Conservation (phyloP, 1,139 yeast species). For the Suhomyces wounanorum region DNA sequence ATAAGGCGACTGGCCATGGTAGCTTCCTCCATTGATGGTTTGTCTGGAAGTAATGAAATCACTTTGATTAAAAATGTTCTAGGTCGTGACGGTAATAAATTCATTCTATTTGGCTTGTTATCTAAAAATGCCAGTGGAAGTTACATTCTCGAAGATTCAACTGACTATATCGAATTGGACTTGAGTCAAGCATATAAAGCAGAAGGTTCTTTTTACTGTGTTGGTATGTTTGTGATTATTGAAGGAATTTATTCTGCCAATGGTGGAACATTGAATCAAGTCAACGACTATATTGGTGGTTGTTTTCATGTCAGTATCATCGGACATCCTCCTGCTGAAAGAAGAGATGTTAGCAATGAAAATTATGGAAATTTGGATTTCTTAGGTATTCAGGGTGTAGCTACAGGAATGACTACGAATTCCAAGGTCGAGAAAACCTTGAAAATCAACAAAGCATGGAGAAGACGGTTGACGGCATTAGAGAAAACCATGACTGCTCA, state of each 20-base stretch:
- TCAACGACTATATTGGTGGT: slow-evolving; percentile 40
- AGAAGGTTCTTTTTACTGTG: slow-evolving; percentile 67
- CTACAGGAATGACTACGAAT: slow-evolving; percentile 22
- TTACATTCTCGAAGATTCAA: slow-evolving; percentile 77
- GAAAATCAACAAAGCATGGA: slow-evolving; percentile 63
- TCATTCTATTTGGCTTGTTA: slow-evolving; percentile 76
- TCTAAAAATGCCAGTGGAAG: slow-evolving; percentile 65
- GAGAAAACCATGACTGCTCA: slow-evolving; percentile 61
- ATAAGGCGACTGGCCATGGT: slow-evolving; percentile 30
- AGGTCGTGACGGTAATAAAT: slow-evolving; percentile 79
- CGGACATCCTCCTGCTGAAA: slow-evolving; percentile 89
- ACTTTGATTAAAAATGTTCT: slow-evolving; percentile 79
- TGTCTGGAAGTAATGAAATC: slow-evolving; percentile 48
- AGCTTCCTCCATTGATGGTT: slow-evolving; percentile 7
- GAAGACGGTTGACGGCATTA: slow-evolving; percentile 52
- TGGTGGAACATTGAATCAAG: slow-evolving; percentile 41
- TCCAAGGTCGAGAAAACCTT: slow-evolving; percentile 28
- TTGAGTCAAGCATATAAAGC: slow-evolving; percentile 66
- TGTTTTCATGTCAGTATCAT: slow-evolving; percentile 73
- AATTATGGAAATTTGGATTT: slow-evolving; percentile 81
- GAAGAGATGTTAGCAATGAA: slow-evolving; percentile 63
- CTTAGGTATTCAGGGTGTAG: slow-evolving; percentile 59
- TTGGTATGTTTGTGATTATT: slow-evolving; percentile 78
- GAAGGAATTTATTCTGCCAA: slow-evolving; percentile 83
- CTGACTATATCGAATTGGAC: slow-evolving; percentile 75